Base-by-base conservation (phyloP, 805 yeast species). In the Wickerhamomyces strasburgensis region DNA sequence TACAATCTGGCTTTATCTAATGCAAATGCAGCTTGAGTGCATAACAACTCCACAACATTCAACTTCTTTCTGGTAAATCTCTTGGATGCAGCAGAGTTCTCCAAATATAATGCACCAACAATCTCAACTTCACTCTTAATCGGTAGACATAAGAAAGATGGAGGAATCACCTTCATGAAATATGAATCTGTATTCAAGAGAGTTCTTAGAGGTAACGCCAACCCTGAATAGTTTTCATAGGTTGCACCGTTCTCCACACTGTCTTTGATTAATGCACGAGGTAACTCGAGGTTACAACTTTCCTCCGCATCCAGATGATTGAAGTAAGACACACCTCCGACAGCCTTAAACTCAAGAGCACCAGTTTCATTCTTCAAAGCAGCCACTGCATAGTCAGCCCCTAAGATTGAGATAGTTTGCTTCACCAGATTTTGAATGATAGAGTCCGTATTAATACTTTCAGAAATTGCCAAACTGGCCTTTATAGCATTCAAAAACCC, bases 11-110 rank as follows among this genome's bases (percentile, higher is more conserved):
- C 66, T 43, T 73, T 73, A 23, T 65, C 68, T 17, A 73, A 54
- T 2, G 78, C 68, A 14, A 73, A 73, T 0, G 74, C 73, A 6
- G 76, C 75, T 45, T 73, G 78, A 0, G 74, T 64, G 40, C 75
- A 68, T 28, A 73, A 54, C 36, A 73, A 56, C 5, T 58, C 56
- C 5, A 67, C 54, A 32, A 72, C 49, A 36, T 67, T 70, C n/a
- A 62, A 46, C 39, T 64, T 64, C 14, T 57, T 59, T 9, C 54
- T 49, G 9, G 60, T 53, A 42, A 65, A 62, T 23, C 56, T 39
- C n/a, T 44, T 43, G 35, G 51, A 17, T 31, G 30, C 43, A 30
- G 43, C 49, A 40, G 53, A 57, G 25, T 54, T 57, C 38, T 72
- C 76, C 27, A 70, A 47, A 42, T 69, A 72, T n/a, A 72, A 36